Evolutionary conservation across 495 filamentous ascomycete species (phyloP), one percentile per base, ranked within the genome.

Genomic region (Aspergillus baeticus): DNA sequence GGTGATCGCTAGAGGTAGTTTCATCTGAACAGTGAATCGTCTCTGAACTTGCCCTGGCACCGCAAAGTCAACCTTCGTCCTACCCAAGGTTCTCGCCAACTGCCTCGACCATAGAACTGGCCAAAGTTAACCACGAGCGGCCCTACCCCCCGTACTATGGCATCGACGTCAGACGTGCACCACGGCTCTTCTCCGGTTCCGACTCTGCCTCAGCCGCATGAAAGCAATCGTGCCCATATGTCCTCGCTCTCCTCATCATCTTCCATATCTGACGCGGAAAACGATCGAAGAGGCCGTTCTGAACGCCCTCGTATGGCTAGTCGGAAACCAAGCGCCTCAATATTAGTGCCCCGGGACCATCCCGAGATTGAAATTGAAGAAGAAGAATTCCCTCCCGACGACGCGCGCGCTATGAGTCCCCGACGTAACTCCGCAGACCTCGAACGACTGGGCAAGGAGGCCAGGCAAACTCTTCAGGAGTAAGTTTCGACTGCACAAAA

Each of bases 401-500:
- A 97, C 68, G 92, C 93, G 36, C 78, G 93, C 54, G 87, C 91
- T 38, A 98, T 98, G 94, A 96, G 91, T 70, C 94, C 94, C 1
- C 82, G 93, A 57, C 81, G 92, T 62, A 95, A 89, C 60, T 95
- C 85, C 55, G 90, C 91, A 46, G 93, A 98, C 62, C 77, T 96
- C 26, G 89, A 96, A 63, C 82, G 82, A 61, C 80, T 98, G 75
- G 86, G 91, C 48, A 84, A 88, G 65, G 89, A 92, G 62, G 90
- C 92, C 43, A 80, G 86, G 43, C 71, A 81, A 59, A 80, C 83
- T 21, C 70, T 89, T 57, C 83, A 88, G 59, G 83, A 82, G 84
- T 84, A 70, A 78, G 83, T 76, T 38, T 33, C 46, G 3, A 8
- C 33, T 35, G 56, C 21, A 42, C 29, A 33, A 44, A 21, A 18